Conservation (phyloP, 345 rosid genomes). For the Pseudoturritis turrita region DNA sequence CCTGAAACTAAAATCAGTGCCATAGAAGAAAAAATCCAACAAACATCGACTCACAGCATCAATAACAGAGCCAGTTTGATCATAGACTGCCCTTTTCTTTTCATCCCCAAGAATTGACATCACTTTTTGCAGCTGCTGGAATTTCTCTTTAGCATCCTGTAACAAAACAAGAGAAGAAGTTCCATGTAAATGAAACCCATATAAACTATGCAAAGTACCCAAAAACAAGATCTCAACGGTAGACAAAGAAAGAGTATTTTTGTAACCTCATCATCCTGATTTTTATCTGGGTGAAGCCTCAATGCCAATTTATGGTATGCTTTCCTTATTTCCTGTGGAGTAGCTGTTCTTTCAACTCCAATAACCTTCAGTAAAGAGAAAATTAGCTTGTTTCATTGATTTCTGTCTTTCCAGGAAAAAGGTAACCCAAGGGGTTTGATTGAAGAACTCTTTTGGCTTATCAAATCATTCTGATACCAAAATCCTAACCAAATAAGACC, state of each 20-base stretch:
- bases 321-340: constrained; percentile 82
- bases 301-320: constrained; percentile 84
- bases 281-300: constrained; percentile 90
- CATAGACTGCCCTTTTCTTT: constrained; percentile 77
- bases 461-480: background rate
- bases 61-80: constrained; percentile 83
- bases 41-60: constrained; percentile 97
- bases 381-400: background rate
- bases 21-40: too few relatives aligned
- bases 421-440: too few relatives aligned
- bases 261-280: constrained; percentile 75
- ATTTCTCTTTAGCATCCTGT: constrained; percentile 93
- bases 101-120: constrained; percentile 85
- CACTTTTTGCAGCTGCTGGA: constrained; percentile 92
- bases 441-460: background rate
- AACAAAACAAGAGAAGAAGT: background rate
- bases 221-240: background rate
- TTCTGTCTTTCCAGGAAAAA: too few relatives aligned
- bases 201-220: background rate
- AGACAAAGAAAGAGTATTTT: background rate
- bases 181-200: constrained; percentile 24
- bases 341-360: constrained; percentile 64
- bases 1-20: too few relatives aligned
- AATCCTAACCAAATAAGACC: background rate
- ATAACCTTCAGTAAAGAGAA: constrained; percentile 47